Percentiles rank a stretch among this genome's conserved stretches.
Conservation (phyloP, 305 asterid species). For the Fraxinus xanthoxyloides region DNA sequence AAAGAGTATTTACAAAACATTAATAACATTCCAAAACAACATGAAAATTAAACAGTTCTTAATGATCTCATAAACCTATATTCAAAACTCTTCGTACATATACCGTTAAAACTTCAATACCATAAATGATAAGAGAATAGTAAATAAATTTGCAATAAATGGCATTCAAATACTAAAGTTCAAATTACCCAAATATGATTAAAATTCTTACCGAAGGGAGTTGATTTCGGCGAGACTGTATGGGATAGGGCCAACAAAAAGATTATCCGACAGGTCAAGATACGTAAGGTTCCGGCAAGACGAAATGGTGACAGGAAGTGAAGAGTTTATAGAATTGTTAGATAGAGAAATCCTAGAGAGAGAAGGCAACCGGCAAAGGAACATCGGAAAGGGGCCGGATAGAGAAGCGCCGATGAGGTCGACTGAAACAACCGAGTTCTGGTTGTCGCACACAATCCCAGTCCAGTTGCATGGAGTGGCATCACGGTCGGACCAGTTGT, state of each 20-base stretch:
- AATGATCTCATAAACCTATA: background rate
- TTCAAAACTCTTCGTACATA: background rate
- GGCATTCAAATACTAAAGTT: background rate
- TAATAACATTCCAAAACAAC: background rate
- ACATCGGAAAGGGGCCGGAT: conserved; percentile 54
- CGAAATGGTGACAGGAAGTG: conserved; percentile 55
- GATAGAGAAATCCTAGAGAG: conserved; percentile 46
- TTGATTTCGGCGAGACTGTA: conserved; percentile 50
- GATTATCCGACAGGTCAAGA: conserved; percentile 70
- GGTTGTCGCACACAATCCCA: conserved; percentile 52
- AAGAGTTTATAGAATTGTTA: conserved; percentile 49
- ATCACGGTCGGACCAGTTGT: conserved; percentile 54
- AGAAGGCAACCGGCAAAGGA: conserved; percentile 51
- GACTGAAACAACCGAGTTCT: conserved; percentile 43
- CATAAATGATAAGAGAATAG: background rate
- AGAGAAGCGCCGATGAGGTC: conserved; percentile 44
- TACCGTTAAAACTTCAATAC: background rate
- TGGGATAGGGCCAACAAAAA: conserved; percentile 60
- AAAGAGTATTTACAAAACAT: background rate
- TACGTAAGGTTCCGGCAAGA: conserved; percentile 45
- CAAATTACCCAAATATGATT: background rate
- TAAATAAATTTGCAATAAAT: background rate
- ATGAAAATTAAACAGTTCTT: background rate
- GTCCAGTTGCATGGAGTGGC: conserved; percentile 82
- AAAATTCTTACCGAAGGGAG: conserved; percentile 53